phyloP scores from a whole-genome alignment of 176 grass and related monocot species.

The Alopecurus myosuroides region DNA sequence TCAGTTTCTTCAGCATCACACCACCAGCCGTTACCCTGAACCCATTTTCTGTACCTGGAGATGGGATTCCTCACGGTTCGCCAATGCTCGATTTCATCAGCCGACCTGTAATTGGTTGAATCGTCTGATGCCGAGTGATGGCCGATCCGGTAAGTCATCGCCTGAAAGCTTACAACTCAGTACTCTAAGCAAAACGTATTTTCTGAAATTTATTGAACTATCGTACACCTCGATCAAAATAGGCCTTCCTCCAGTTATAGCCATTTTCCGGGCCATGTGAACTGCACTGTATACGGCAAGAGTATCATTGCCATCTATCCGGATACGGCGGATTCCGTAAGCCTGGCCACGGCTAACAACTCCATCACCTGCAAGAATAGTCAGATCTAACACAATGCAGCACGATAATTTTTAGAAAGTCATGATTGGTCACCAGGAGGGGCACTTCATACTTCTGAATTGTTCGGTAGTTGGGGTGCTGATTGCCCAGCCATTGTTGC shows the following conservation, averaged over 20 bases:
- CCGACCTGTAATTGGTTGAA: too few species aligned
- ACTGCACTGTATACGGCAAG: slow-evolving; percentile 91
- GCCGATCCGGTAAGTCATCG: too few species aligned
- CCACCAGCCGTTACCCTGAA: slow-evolving; percentile 81
- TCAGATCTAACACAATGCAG: slow-evolving; percentile 1
- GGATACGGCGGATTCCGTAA: slow-evolving; percentile 84
- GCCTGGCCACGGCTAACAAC: slow-evolving; percentile 76
- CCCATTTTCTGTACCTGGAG: slow-evolving; percentile 82
- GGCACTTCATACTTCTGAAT: slow-evolving; percentile 68
- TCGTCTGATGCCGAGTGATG: too few species aligned
- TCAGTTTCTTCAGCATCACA: slow-evolving; percentile 63
- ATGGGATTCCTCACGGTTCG: slow-evolving; percentile 66
- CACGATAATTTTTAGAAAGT: neutral
- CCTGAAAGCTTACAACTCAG: too few species aligned
- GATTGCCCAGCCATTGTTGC: slow-evolving; percentile 99
- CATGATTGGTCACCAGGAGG: slow-evolving; percentile 7
- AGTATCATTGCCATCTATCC: slow-evolving; percentile 90
- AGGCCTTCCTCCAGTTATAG: slow-evolving; percentile 69
- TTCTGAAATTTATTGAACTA: neutral
- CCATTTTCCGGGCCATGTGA: slow-evolving; percentile 80
- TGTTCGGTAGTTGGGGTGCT: slow-evolving; percentile 88
- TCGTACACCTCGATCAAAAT: slow-evolving; percentile 85
- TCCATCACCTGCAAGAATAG: slow-evolving; percentile 71
- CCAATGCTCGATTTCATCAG: too few species aligned
- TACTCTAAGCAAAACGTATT: neutral